A percentile compares a stretch with the other conserved stretches of the same genome.
Conservation (phyloP, 352 stramenopile genomes). For the Globisporangium recalcitrans region DNA sequence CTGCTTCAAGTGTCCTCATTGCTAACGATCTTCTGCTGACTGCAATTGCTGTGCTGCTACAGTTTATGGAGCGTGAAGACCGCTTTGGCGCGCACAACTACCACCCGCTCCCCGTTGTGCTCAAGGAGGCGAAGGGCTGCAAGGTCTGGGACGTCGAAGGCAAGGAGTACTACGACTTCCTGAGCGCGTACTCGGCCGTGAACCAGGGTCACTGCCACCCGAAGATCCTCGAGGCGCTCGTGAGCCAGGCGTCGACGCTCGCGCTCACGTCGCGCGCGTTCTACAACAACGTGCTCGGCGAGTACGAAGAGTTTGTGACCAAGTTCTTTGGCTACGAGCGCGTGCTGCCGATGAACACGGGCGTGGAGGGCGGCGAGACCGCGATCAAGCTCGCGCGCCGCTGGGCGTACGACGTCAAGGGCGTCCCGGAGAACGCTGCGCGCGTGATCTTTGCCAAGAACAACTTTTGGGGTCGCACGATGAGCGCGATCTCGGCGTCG, state of each 20-base stretch:
- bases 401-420: slow-evolving; percentile 98
- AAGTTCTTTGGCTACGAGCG: slow-evolving; percentile 96
- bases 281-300: slow-evolving; percentile 96
- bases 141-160: slow-evolving; percentile 96
- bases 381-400: slow-evolving; percentile 95
- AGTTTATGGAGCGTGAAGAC: slow-evolving; percentile 88
- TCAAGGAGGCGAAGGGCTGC: slow-evolving; percentile 88
- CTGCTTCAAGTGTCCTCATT: background rate
- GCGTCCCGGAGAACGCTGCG: slow-evolving; percentile 87
- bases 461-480: slow-evolving; percentile 99
- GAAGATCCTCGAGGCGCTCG: slow-evolving; percentile 94
- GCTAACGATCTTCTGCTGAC: background rate
- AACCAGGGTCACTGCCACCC: slow-evolving; percentile 97
- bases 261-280: slow-evolving; percentile 98
- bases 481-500: slow-evolving; percentile 95
- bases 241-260: slow-evolving; percentile 92
- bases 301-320: slow-evolving; percentile 97
- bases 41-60: background rate
- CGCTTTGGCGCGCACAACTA: slow-evolving; percentile 98
- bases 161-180: slow-evolving; percentile 98
- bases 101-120: slow-evolving; percentile 95
- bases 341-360: slow-evolving; percentile 98
- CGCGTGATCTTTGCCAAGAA: slow-evolving; percentile 96
- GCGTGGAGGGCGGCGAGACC: slow-evolving; percentile 98
- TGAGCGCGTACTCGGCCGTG: slow-evolving; percentile 91